Evolutionary conservation across 2,329 filamentous ascomycete species (phyloP), one percentile per base, ranked within the genome.

Genomic region (Penicillium vulpinum): DNA sequence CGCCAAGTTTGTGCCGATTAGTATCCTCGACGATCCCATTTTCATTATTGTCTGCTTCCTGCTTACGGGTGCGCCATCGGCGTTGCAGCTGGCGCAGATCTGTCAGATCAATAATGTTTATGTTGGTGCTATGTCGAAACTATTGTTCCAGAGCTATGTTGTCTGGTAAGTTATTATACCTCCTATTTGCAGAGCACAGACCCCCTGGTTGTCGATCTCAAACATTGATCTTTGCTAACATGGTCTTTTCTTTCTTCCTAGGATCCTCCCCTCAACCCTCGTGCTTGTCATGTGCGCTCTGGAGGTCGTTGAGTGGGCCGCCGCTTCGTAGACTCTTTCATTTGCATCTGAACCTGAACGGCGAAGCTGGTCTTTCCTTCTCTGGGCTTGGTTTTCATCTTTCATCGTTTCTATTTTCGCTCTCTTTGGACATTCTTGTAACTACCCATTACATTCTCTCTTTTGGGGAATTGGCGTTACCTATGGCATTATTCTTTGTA

Each of bases 1-100:
- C 44, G 94, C 94, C 57, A 97, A 97, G 73, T 97, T 88, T 70
- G 85, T 96, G 26, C 91, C 91, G 3, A 84, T 99, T 69, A 95
- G 90, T 79, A 97, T 99, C 66, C 81, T 99, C 33, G 94, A 95
- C 72, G 94, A 99, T 71, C 94, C 94, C 10, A 99, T 99, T 68
- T 99, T 99, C 75, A 88, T 99, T 65, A 91, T 99, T 65, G 94
- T 99, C 35, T 97, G 92, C 77, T 99, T 97, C 83, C 81, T 99
- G 62, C 88, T 99, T 64, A 93, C 91, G 0, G 94, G 94, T 35
- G 94, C 94, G 3, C 94, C 94, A 6, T 95, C 89, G 61, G 94
- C 94, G 26, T 81, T 99, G 62, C 94, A 99, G 77, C 80, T 99
- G 70, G 93, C 94, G 7, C 94, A 99, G 78, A 99, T 99, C 59